Base-by-base conservation (phyloP, 768 basidiomycete species). In the Postia placenta region DNA sequence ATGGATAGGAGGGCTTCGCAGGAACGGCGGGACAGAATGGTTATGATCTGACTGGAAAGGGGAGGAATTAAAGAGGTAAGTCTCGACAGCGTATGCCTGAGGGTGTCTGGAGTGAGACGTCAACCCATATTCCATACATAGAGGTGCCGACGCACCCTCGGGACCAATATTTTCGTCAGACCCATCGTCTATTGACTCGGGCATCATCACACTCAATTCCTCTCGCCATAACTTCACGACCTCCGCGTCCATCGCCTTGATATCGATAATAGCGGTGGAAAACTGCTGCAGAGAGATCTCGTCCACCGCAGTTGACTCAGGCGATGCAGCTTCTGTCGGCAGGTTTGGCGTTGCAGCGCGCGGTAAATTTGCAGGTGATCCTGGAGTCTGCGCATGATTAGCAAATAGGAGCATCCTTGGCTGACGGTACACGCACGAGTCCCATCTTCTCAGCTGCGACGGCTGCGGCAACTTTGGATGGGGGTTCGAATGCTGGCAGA, bases 1-100 rank as follows among this genome's bases (percentile, higher is more conserved):
- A 97, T 88, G 12, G 87, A 82, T 25, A 85, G 78, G 38, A 98
- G 76, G 6, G 84, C 81, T 55, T 96, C 94, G 52, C 82, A 85
- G 56, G 87, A 92, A n/a, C 91, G 81, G 51, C 79, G 78, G 15
- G 80, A 80, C 23, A 98, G 70, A 45, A 95, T 83, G 11, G 70
- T 60, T 22, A 87, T 64, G 48, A 95, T 78, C 47, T 88, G 84
- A 23, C 62, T 71, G 4, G 82, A 77, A 50, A 88, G 65, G 2
- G 79, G 71, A 12, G 76, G 70, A n/a, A 81, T 69, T n/a, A 83
- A 62, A 2, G 72, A 63, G 1, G 69, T 69, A 4, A 92, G 54
- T 5, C 59, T 55, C 7, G 73, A 61, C 4, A 93, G 65, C 0
- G 79, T 69, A 23, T 76, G 70, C 50, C 65, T 66, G 48, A 93